Evolutionary conservation across 1,139 yeast genomes (phyloP).

Genomic region (Saccharomyces hybrid): DNA sequence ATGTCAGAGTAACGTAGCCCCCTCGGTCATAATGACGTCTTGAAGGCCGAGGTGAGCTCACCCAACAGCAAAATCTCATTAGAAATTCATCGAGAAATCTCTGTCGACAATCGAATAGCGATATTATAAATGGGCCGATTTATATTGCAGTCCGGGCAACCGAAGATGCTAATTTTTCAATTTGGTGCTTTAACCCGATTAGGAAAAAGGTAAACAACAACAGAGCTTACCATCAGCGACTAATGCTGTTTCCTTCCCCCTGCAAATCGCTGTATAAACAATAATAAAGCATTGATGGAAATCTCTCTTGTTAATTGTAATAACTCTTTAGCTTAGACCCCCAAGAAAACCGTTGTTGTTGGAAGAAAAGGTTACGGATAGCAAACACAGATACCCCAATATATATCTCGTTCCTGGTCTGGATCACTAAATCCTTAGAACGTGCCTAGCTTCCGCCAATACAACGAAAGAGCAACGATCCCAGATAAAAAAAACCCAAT

Average conservation of each 20-base stretch:
- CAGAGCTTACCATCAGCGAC: not conserved
- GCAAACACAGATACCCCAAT: not conserved
- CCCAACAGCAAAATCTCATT: not conserved
- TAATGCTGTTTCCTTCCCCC: not conserved
- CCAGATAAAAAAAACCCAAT: not conserved
- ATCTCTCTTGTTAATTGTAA: too few species aligned
- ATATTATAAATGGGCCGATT: not conserved
- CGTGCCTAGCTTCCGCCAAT: not conserved
- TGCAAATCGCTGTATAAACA: constrained; percentile 1
- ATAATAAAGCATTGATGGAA: not conserved
- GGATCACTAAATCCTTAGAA: not conserved
- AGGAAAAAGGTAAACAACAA: not conserved
- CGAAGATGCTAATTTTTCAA: not conserved
- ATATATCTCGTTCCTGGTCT: not conserved
- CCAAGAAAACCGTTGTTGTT: not conserved
- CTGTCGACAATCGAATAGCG: not conserved
- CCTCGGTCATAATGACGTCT: too few species aligned
- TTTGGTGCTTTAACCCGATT: not conserved
- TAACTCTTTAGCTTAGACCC: too few species aligned
- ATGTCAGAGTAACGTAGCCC: too few species aligned
- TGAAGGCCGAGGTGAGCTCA: too few species aligned
- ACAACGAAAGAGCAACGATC: not conserved
- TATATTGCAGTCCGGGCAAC: not conserved
- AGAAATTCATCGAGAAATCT: not conserved
- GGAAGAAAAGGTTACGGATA: not conserved